Evolutionary conservation across 75 land plant species (phyloP).

Genomic region (Pinus albicaulis): DNA sequence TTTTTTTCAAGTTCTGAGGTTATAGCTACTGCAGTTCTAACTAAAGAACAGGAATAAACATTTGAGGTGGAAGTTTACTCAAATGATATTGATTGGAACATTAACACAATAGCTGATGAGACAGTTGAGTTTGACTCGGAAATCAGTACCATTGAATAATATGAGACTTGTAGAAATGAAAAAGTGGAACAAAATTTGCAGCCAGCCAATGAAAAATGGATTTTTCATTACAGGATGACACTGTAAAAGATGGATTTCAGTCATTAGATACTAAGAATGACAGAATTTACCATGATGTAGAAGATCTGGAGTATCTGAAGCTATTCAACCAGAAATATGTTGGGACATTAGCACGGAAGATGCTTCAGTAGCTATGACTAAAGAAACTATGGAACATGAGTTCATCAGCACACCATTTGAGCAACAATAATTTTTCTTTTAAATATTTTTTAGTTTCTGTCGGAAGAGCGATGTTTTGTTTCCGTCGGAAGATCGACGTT

Average conservation of each 20-base stretch:
- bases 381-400: background rate
- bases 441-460: no score
- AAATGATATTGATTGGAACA: slow-evolving; percentile 64
- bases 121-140: slow-evolving; percentile 77
- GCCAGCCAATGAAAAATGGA: background rate
- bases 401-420: background rate
- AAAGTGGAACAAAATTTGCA: slow-evolving; percentile 1
- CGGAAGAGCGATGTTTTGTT: no score
- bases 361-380: slow-evolving; percentile 29
- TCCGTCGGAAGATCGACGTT: no score
- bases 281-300: slow-evolving; percentile 18
- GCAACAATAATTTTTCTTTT: no score
- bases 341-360: slow-evolving; percentile 92
- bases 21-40: slow-evolving; percentile 18
- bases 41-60: background rate
- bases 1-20: slow-evolving; percentile 30
- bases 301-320: slow-evolving; percentile 8
- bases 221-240: background rate
- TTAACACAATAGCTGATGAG: slow-evolving; percentile 23
- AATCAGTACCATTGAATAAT: slow-evolving; percentile 51
- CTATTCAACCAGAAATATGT: slow-evolving; percentile 48
- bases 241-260: background rate
- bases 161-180: slow-evolving; percentile 41
- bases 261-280: background rate
- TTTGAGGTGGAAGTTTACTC: slow-evolving; percentile 7